Conservation (phyloP, 2,329 filamentous ascomycete genomes). For the Pseudogymnoascus sp. region DNA sequence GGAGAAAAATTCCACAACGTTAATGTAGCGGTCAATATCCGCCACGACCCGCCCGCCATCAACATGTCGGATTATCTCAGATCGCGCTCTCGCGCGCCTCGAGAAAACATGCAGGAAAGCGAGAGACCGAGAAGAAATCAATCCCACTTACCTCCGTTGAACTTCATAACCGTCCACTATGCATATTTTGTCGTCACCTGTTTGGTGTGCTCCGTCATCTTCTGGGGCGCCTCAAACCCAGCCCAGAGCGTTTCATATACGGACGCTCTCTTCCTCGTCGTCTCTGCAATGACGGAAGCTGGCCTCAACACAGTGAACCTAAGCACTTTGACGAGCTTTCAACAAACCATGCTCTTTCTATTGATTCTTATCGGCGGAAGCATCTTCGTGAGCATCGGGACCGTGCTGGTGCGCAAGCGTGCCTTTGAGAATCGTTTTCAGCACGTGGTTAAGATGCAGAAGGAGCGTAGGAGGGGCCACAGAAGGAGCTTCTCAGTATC, state of each 20-base stretch:
- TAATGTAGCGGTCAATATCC: background rate
- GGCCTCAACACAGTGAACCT: conserved; percentile 62
- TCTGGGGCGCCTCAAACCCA: conserved; percentile 50
- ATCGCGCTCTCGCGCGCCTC: background rate
- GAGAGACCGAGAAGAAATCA: background rate
- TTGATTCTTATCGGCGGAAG: conserved; percentile 58
- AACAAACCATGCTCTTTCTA: conserved; percentile 57
- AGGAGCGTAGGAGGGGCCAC: conserved; percentile 19
- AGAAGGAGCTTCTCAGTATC: conserved; percentile 7
- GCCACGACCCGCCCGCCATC: background rate
- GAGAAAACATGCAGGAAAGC: background rate
- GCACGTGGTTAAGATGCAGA: conserved; percentile 38
- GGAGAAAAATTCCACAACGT: background rate
- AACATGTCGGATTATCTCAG: background rate
- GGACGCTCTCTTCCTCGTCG: conserved; percentile 58
- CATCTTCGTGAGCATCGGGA: conserved; percentile 58
- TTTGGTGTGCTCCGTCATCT: conserved; percentile 49
- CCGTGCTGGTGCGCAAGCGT: conserved; percentile 50
- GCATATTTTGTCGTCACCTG: conserved; percentile 52
- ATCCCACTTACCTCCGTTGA: conserved; percentile 36
- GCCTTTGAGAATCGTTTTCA: conserved; percentile 56
- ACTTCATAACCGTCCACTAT: conserved; percentile 60
- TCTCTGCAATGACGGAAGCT: conserved; percentile 58
- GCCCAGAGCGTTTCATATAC: conserved; percentile 46
- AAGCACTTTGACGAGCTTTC: conserved; percentile 55